Conservation (phyloP, 176 grass and related monocot species). For the Lolium perenne region DNA sequence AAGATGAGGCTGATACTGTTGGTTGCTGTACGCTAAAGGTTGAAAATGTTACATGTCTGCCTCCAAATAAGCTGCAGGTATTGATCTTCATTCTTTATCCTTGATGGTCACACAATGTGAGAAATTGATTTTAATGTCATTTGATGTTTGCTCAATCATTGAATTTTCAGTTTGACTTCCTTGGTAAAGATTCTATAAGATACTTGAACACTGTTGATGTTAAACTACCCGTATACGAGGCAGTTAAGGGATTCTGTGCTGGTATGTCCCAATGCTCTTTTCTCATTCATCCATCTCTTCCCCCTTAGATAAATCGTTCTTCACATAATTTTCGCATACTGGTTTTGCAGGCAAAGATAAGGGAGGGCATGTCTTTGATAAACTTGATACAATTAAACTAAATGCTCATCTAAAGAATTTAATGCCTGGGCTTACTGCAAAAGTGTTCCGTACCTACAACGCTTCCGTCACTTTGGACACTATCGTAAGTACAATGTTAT, state of each 20-base stretch:
- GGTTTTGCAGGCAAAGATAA: slow-evolving; percentile 60
- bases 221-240: slow-evolving; percentile 75
- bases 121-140: slow-evolving; percentile 25
- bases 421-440: slow-evolving; percentile 97
- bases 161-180: slow-evolving; percentile 84
- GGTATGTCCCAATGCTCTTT: slow-evolving; percentile 45
- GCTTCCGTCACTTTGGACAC: slow-evolving; percentile 95
- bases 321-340: neutral
- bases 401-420: slow-evolving; percentile 91
- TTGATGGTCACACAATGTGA: neutral
- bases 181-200: slow-evolving; percentile 99
- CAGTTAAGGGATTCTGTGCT: slow-evolving; percentile 73
- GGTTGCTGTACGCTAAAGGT: slow-evolving; percentile 94
- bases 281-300: neutral
- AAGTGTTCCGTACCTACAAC: slow-evolving; percentile 99
- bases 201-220: slow-evolving; percentile 92
- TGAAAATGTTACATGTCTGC: slow-evolving; percentile 77
- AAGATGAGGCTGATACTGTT: slow-evolving; percentile 95
- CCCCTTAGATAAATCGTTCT: too few species aligned
- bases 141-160: neutral
- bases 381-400: slow-evolving; percentile 82
- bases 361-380: slow-evolving; percentile 67
- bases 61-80: slow-evolving; percentile 87
- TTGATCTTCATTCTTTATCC: slow-evolving; percentile 26
- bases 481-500: slow-evolving; percentile 64